These are phyloP conservation scores for Pinus albicaulis DNA, from an alignment of 75 land plant species.

Conservation along the genomic window DNA sequence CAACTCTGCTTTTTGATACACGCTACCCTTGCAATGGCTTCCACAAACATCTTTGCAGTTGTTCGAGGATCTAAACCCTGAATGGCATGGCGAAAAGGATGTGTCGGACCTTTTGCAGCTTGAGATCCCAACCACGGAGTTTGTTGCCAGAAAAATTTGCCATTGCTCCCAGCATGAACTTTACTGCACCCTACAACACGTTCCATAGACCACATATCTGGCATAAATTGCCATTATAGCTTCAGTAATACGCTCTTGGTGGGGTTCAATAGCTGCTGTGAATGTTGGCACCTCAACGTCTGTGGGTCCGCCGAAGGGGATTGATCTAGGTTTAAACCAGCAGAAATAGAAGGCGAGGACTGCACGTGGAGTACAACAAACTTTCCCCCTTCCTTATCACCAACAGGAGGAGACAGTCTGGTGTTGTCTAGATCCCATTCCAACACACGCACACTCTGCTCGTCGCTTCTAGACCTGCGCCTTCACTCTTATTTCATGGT, in stretches of 20 bases:
- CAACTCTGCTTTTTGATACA: too few relatives aligned
- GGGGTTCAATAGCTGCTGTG: too few relatives aligned
- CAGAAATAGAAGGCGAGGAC: slow-evolving; percentile 53
- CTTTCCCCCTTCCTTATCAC: slow-evolving; percentile 8
- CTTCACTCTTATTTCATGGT: too few relatives aligned
- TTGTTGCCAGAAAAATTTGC: slow-evolving; percentile 71
- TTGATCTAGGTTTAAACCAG: slow-evolving; percentile 52
- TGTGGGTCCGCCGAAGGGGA: slow-evolving; percentile 72
- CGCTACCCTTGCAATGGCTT: too few relatives aligned
- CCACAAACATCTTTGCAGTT: slow-evolving; percentile 48
- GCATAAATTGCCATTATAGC: slow-evolving; percentile 75
- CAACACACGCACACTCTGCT: slow-evolving; percentile 69
- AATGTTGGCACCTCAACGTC: too few relatives aligned
- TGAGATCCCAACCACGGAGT: slow-evolving; percentile 70
- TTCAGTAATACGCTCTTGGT: too few relatives aligned
- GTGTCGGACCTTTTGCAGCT: slow-evolving; percentile 74
- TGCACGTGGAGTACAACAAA: slow-evolving; percentile 63
- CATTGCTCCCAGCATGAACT: slow-evolving; percentile 75
- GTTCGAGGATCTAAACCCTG: slow-evolving; percentile 78
- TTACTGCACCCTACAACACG: slow-evolving; percentile 52
- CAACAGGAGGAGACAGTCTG: slow-evolving; percentile 21
- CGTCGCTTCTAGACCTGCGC: too few relatives aligned
- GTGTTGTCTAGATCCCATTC: slow-evolving; percentile 59
- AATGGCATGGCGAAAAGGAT: slow-evolving; percentile 66
- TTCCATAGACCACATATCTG: slow-evolving; percentile 79